These are phyloP conservation scores for Fomitopsis betulina DNA, from an alignment of 1,284 basidiomycete species.

Conservation along the genomic window DNA sequence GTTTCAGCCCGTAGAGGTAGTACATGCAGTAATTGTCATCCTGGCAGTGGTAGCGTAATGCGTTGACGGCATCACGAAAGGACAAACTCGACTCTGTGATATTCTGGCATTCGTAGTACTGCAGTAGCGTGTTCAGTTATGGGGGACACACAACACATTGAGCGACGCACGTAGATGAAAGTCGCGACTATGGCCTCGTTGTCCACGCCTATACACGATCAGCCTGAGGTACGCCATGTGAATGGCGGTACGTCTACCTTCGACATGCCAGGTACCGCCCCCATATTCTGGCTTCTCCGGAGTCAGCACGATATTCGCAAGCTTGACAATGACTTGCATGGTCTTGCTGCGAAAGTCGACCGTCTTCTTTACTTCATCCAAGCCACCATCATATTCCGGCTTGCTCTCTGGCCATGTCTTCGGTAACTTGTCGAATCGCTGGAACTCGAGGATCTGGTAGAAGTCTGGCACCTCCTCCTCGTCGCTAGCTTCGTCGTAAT, in stretches of 20 bases:
- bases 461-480: too few species aligned
- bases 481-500: too few species aligned
- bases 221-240: neutral
- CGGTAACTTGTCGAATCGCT: neutral
- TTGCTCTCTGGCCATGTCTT: neutral
- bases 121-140: neutral
- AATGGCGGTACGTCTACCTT: constrained; percentile 14
- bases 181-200: constrained; percentile 40
- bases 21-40: constrained; percentile 5
- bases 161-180: neutral
- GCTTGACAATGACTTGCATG: constrained; percentile 47
- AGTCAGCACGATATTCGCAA: constrained; percentile 43
- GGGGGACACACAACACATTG: neutral
- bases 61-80: constrained; percentile 12
- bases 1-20: constrained; percentile 6
- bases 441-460: too few species aligned
- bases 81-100: constrained; percentile 14
- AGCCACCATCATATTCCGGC: neutral
- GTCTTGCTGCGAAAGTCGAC: constrained; percentile 16
- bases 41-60: constrained; percentile 2
- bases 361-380: neutral
- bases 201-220: constrained; percentile 16
- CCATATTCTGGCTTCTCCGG: constrained; percentile 35
- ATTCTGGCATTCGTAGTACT: constrained; percentile 15
- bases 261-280: constrained; percentile 33